Percentiles rank a stretch among this genome's conserved stretches.
These are phyloP conservation scores for Melampsora larici-populina DNA, from an alignment of 1,284 basidiomycete species.

Conservation along the genomic window DNA sequence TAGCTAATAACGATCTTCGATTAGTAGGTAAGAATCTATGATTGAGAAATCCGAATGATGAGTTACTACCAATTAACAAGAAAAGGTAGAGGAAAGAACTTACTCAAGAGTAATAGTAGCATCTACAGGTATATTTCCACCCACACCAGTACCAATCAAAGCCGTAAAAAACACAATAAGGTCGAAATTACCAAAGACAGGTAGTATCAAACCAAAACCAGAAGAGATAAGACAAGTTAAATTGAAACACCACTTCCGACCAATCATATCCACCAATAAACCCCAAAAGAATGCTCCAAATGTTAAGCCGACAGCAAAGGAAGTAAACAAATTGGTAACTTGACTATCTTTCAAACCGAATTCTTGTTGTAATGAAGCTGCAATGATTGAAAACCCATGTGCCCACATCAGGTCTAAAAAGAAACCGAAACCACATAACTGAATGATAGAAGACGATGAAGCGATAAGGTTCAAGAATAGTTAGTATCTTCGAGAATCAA, in stretches of 20 bases:
- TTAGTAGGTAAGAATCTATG: constrained; percentile 2
- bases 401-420: constrained; percentile 9
- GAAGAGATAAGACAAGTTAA: not conserved
- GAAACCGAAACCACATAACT: constrained; percentile 1
- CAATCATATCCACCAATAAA: not conserved
- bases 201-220: not conserved
- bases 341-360: not conserved
- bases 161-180: not conserved
- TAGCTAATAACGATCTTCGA: constrained; percentile 3
- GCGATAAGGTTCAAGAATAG: not conserved
- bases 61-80: not conserved
- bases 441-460: not conserved
- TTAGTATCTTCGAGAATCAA: too few relatives aligned
- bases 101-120: constrained; percentile 11
- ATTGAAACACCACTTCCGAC: not conserved
- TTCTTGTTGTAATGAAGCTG: not conserved
- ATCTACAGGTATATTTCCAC: constrained; percentile 6
- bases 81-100: not conserved
- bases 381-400: not conserved
- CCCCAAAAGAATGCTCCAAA: not conserved
- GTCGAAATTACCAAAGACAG: not conserved
- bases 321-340: not conserved
- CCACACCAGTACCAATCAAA: not conserved
- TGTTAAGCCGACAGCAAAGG: not conserved
- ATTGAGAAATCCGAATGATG: not conserved